These are phyloP conservation scores for Aspergillus ibericus DNA, from an alignment of 2,329 filamentous ascomycete species.

Conservation along the genomic window DNA sequence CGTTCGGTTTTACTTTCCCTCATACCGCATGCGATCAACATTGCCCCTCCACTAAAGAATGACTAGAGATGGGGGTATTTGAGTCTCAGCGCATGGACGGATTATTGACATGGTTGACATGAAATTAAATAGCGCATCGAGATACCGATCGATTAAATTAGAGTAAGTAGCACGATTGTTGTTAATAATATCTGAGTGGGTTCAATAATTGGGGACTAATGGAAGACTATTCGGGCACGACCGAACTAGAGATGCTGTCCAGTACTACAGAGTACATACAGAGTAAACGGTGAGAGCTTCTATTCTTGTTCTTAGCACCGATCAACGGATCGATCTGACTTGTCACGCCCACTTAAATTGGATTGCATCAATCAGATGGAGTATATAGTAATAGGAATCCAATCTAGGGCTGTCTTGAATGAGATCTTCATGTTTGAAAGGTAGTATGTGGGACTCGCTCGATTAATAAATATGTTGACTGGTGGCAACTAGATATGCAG, in stretches of 20 bases:
- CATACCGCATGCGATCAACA: neutral
- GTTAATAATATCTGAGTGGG: neutral
- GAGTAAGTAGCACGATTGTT: neutral
- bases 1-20: neutral
- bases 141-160: neutral
- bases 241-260: neutral
- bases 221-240: neutral
- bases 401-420: too few species aligned
- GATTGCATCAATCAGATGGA: neutral
- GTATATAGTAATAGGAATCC: too few species aligned
- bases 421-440: neutral
- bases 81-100: neutral
- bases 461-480: neutral
- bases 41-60: neutral
- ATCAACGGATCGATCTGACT: neutral
- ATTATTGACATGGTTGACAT: neutral
- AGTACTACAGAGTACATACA: too few species aligned
- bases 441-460: neutral
- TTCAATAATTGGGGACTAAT: neutral
- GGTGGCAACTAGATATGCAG: neutral
- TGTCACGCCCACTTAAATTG: neutral
- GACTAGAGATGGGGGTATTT: neutral
- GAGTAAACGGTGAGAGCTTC: neutral
- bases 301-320: neutral
- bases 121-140: neutral